Conservation (phyloP, 2,329 filamentous ascomycete species). For the Coccinonectria pachysandricola region DNA sequence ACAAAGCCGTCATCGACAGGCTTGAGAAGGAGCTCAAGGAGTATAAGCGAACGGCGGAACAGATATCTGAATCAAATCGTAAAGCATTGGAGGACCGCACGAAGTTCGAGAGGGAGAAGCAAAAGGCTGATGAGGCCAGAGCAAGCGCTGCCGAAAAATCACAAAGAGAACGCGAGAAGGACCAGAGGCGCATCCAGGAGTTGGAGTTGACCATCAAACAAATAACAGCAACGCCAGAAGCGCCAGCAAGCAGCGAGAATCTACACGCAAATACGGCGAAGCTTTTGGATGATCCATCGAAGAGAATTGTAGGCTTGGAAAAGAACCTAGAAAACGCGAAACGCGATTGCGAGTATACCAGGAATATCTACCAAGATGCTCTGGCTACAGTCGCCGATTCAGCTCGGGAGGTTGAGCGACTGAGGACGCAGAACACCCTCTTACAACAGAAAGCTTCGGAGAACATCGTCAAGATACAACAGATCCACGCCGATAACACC, state of each 20-base stretch:
- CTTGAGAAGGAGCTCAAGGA: constrained; percentile 37
- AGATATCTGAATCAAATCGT: constrained; percentile 37
- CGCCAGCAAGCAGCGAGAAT: constrained; percentile 14
- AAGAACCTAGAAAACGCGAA: constrained; percentile 30
- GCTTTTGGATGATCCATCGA: constrained; percentile 26
- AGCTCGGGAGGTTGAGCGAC: too few species aligned
- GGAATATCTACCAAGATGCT: constrained; percentile 49
- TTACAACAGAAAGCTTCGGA: constrained; percentile 32
- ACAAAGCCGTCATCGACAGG: constrained; percentile 31
- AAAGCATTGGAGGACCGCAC: constrained; percentile 41
- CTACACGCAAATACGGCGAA: constrained; percentile 18
- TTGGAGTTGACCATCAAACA: constrained; percentile 25
- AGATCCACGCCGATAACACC: constrained; percentile 31
- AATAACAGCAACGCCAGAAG: constrained; percentile 16
- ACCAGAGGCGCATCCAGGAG: constrained; percentile 25
- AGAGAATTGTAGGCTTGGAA: constrained; percentile 31
- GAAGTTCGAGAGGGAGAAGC: constrained; percentile 35
- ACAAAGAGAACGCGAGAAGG: constrained; percentile 27
- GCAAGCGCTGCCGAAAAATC: constrained; percentile 18
- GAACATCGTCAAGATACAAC: constrained; percentile 37
- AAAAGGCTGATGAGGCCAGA: constrained; percentile 26
- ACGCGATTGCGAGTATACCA: constrained; percentile 45
- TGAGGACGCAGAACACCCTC: constrained; percentile 31
- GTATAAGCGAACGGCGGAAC: constrained; percentile 32
- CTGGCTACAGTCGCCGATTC: too few species aligned